A percentile compares a stretch with the other conserved stretches of the same genome.
Conservation (phyloP, 1,139 yeast genomes). For the Saccharomyces uvarum region DNA sequence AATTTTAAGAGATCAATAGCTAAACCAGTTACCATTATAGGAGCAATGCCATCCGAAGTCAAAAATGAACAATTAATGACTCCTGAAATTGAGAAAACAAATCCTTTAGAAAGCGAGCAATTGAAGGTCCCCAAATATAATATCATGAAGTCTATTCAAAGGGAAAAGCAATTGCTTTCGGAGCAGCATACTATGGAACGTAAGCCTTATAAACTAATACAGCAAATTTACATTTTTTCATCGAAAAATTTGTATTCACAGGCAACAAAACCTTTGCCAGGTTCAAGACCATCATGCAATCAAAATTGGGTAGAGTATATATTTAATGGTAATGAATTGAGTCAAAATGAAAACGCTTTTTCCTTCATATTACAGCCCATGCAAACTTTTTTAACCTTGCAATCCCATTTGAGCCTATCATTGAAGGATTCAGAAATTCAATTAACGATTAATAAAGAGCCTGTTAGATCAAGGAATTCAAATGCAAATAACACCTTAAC, state of each 20-base stretch:
- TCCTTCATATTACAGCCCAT: conserved; percentile 27
- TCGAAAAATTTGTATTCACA: conserved; percentile 25
- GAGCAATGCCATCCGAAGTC: background rate
- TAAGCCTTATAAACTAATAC: conserved; percentile 21
- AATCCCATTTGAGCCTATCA: conserved; percentile 13
- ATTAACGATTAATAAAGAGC: conserved; percentile 22
- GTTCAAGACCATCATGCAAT: conserved; percentile 25
- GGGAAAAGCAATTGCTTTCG: conserved; percentile 12
- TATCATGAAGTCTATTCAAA: conserved; percentile 21
- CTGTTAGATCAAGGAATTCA: conserved; percentile 13
- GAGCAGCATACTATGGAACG: conserved; percentile 17
- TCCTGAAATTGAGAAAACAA: conserved; percentile 3
- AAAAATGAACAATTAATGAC: conserved; percentile 4
- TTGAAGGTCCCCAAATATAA: conserved; percentile 25
- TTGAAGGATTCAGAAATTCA: conserved; percentile 11
- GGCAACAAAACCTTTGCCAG: conserved; percentile 25
- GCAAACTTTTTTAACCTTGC: conserved; percentile 24
- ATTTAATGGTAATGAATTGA: conserved; percentile 22
- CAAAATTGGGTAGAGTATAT: conserved; percentile 29
- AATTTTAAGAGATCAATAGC: background rate
- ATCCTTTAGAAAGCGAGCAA: conserved; percentile 13
- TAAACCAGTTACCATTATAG: background rate
- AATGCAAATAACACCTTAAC: conserved; percentile 7
- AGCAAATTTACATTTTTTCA: conserved; percentile 22
- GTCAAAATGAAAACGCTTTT: conserved; percentile 25